Evolutionary conservation across 257 asterid genomes (phyloP).

Genomic region (Solanum corneliomulleri): DNA sequence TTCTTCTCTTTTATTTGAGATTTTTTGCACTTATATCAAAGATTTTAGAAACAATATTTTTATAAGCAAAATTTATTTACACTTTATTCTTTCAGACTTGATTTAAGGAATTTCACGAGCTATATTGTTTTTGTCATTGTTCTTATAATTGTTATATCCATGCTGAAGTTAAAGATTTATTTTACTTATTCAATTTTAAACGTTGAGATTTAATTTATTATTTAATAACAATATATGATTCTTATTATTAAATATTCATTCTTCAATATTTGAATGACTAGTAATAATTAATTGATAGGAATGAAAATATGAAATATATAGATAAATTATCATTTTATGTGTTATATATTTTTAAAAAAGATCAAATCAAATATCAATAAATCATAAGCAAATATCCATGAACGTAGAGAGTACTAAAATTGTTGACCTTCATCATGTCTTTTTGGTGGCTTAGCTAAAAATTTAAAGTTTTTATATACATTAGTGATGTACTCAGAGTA

Average conservation of each 20-base stretch:
- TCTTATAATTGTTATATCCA: too few relatives aligned
- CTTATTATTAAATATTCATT: not conserved
- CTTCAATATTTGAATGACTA: not conserved
- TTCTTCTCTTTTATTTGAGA: too few relatives aligned
- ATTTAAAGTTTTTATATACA: not conserved
- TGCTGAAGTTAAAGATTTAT: not conserved
- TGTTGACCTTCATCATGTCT: not conserved
- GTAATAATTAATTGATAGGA: not conserved
- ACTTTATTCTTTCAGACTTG: too few relatives aligned
- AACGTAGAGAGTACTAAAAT: not conserved
- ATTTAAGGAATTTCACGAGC: not conserved
- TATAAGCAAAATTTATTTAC: too few relatives aligned
- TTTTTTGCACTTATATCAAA: not conserved
- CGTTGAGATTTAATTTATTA: too few relatives aligned
- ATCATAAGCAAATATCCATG: not conserved
- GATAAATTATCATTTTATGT: not conserved
- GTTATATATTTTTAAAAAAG: too few relatives aligned
- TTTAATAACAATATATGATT: not conserved
- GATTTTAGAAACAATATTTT: too few relatives aligned
- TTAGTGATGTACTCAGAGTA: not conserved
- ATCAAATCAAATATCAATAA: not conserved
- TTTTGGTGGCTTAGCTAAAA: not conserved
- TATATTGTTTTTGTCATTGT: not conserved
- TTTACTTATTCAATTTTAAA: too few relatives aligned
- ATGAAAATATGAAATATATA: not conserved